phyloP scores from a whole-genome alignment of 768 basidiomycete genomes.

The Naematelia encephala region DNA sequence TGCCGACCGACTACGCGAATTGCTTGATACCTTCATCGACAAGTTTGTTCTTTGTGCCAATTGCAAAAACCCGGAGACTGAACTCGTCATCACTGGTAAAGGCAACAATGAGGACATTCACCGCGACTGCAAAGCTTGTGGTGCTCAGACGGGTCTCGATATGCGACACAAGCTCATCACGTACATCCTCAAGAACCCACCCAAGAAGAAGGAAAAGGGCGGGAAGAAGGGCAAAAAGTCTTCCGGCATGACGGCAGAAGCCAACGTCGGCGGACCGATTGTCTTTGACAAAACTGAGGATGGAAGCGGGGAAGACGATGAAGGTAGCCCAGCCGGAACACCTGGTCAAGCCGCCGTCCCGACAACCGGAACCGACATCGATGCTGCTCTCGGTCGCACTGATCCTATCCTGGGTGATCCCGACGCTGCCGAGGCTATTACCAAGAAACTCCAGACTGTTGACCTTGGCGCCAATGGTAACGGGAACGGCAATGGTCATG shows the following conservation, averaged over 20 bases:
- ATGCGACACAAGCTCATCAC: slow-evolving; percentile 96
- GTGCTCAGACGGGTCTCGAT: slow-evolving; percentile 83
- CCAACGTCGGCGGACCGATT: slow-evolving; percentile 49
- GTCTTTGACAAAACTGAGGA: slow-evolving; percentile 53
- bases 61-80: slow-evolving; percentile 99
- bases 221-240: slow-evolving; percentile 53
- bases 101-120: slow-evolving; percentile 78
- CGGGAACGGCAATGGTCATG: slow-evolving; percentile 54
- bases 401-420: slow-evolving; percentile 34
- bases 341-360: slow-evolving; percentile 27
- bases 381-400: slow-evolving; percentile 64
- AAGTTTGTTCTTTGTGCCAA: slow-evolving; percentile 95
- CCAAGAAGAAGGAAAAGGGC: slow-evolving; percentile 66
- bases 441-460: slow-evolving; percentile 61
- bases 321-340: slow-evolving; percentile 25
- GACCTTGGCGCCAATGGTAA: slow-evolving; percentile 57
- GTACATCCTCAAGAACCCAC: slow-evolving; percentile 96
- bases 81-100: slow-evolving; percentile 70
- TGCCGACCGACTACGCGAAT: slow-evolving; percentile 82
- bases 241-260: slow-evolving; percentile 48
- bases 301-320: slow-evolving; percentile 43
- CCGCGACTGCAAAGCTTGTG: slow-evolving; percentile 98
- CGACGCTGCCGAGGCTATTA: slow-evolving; percentile 71
- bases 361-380: slow-evolving; percentile 63
- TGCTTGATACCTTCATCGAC: slow-evolving; percentile 95